Percentiles rank a stretch among this genome's conserved stretches.
phyloP scores from a whole-genome alignment of 208 protist genomes.

The Acanthamoeba quina region DNA sequence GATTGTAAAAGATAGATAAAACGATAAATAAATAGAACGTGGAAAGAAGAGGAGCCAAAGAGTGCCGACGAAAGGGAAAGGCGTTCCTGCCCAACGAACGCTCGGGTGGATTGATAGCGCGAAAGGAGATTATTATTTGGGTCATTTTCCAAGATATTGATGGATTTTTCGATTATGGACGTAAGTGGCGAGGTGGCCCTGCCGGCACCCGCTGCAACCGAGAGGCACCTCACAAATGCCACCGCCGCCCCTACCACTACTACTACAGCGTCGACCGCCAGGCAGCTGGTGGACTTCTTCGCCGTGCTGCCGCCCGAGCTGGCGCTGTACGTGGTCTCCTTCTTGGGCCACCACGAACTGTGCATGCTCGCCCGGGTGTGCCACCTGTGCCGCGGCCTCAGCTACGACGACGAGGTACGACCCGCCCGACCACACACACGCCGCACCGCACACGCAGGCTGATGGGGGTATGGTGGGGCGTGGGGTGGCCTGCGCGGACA shows the following conservation, averaged over 20 bases:
- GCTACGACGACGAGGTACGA: constrained; percentile 44
- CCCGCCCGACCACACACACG: neutral
- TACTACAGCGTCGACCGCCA: too few species aligned
- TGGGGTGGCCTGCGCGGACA: too few species aligned
- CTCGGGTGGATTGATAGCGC: too few species aligned
- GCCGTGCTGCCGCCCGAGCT: constrained; percentile 34
- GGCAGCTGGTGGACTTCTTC: neutral
- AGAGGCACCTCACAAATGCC: too few species aligned
- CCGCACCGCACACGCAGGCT: neutral
- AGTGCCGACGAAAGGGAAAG: too few species aligned
- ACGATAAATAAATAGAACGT: too few species aligned
- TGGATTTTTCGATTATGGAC: neutral
- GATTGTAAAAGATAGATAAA: neutral
- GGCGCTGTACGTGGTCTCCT: constrained; percentile 39
- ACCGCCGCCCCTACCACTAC: too few species aligned
- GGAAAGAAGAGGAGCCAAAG: neutral
- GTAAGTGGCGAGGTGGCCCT: neutral
- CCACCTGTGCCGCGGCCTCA: constrained; percentile 21
- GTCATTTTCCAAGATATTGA: neutral
- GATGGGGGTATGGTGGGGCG: neutral
- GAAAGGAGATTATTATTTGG: constrained; percentile 6
- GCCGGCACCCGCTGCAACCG: neutral
- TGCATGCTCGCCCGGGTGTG: neutral
- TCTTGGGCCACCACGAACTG: constrained; percentile 9
- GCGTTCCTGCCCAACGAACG: too few species aligned